A percentile compares a stretch with the other conserved stretches of the same genome.
These are phyloP conservation scores for Capronia coronata DNA, from an alignment of 2,329 filamentous ascomycete genomes.

Conservation along the genomic window DNA sequence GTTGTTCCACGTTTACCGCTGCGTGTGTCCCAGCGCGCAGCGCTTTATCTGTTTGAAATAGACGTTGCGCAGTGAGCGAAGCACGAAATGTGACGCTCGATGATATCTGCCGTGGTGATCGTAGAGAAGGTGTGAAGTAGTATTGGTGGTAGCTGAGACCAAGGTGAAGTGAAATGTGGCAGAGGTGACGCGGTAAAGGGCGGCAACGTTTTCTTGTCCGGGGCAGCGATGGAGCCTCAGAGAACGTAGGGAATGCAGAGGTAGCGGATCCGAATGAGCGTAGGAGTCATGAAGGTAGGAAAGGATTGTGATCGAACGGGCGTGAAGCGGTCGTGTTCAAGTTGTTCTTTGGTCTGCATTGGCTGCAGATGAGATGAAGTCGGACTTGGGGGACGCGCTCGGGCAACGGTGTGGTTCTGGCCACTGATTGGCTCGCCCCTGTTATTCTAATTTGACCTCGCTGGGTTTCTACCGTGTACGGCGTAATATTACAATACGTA, in stretches of 20 bases:
- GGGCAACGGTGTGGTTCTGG: background rate
- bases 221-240: background rate
- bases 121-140: no score
- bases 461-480: no score
- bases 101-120: no score
- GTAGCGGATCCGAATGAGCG: background rate
- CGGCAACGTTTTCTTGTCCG: background rate
- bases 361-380: background rate
- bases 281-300: background rate
- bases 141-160: background rate
- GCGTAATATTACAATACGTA: no score
- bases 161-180: conserved; percentile 7
- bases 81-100: no score
- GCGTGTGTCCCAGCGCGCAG: background rate
- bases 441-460: background rate
- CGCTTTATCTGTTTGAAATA: no score
- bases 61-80: no score
- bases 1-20: background rate
- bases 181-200: conserved; percentile 3
- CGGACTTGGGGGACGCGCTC: background rate
- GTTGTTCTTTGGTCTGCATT: background rate
- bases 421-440: background rate
- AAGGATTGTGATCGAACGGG: background rate
- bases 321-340: background rate
- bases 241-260: background rate